Percentiles rank a stretch among this genome's conserved stretches.
Conservation (phyloP, 768 basidiomycete species). For the Calocera cornea region DNA sequence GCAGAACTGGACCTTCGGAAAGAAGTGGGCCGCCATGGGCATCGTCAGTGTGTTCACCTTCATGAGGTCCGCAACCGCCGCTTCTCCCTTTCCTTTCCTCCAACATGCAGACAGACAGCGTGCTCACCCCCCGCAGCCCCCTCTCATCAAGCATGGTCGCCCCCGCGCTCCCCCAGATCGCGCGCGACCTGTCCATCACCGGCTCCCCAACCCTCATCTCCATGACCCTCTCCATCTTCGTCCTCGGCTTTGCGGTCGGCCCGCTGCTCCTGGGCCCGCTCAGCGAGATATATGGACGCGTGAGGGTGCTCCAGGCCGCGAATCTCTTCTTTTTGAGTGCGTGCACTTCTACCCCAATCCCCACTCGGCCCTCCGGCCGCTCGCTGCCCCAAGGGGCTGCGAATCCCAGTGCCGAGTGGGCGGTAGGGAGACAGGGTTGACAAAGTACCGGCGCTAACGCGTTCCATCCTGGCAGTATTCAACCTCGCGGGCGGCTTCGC, state of each 20-base stretch:
- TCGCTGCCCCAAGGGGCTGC: too few relatives aligned
- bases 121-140: slow-evolving; percentile 23
- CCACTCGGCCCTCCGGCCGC: background rate
- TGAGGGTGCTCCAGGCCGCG: slow-evolving; percentile 43
- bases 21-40: slow-evolving; percentile 47
- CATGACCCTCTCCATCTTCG: slow-evolving; percentile 47
- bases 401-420: too few relatives aligned
- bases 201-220: slow-evolving; percentile 32
- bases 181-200: slow-evolving; percentile 40
- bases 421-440: too few relatives aligned
- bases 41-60: slow-evolving; percentile 57
- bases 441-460: too few relatives aligned
- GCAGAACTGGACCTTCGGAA: slow-evolving; percentile 32
- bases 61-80: slow-evolving; percentile 23
- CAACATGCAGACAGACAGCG: background rate
- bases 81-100: background rate
- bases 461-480: slow-evolving; percentile 7
- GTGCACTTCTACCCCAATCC: background rate
- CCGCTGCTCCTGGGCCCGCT: slow-evolving; percentile 35
- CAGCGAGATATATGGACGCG: slow-evolving; percentile 58
- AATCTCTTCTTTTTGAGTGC: slow-evolving; percentile 57
- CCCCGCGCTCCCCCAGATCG: slow-evolving; percentile 43
- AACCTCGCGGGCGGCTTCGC: slow-evolving; percentile 57
- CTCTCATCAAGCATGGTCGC: slow-evolving; percentile 64
- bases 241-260: slow-evolving; percentile 46